Percentiles rank a stretch among this genome's conserved stretches.
Conservation (phyloP, 192 early-diverging fungal species). For the Entomortierella chlamydospora region DNA sequence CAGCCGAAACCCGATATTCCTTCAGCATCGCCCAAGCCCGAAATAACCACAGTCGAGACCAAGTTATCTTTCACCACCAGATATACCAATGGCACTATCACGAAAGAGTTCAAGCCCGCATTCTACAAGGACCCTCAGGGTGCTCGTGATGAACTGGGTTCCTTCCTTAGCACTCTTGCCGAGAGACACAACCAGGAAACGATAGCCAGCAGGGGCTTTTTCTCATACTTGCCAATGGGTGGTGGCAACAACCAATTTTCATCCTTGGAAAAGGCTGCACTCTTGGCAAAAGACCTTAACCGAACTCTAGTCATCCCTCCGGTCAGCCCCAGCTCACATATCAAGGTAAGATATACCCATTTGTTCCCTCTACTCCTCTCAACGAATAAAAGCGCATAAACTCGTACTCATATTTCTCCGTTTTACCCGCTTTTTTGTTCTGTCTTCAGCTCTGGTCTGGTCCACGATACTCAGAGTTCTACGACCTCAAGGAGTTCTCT, state of each 20-base stretch:
- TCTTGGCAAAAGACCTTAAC: constrained; percentile 49
- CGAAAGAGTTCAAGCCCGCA: constrained; percentile 39
- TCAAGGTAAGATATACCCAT: constrained; percentile 34
- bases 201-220: constrained; percentile 10
- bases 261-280: constrained; percentile 35
- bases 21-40: too few relatives aligned
- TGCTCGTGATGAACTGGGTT: constrained; percentile 36
- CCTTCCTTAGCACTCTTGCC: constrained; percentile 30
- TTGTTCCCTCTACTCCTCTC: not conserved
- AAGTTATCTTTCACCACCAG: not conserved
- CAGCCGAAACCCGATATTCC: too few relatives aligned
- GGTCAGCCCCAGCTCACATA: constrained; percentile 46
- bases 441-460: constrained; percentile 29
- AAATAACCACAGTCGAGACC: not conserved
- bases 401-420: too few relatives aligned
- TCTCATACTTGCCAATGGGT: constrained; percentile 47
- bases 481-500: constrained; percentile 33
- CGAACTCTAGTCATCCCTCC: constrained; percentile 46
- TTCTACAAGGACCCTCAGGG: constrained; percentile 20
- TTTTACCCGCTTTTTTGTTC: not conserved
- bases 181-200: not conserved
- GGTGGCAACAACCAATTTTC: constrained; percentile 53
- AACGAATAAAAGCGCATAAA: too few relatives aligned
- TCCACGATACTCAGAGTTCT: constrained; percentile 44
- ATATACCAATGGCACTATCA: constrained; percentile 26